Percentiles rank a stretch among this genome's conserved stretches.
Evolutionary conservation across 768 basidiomycete species (phyloP).

Genomic region (Hericium rajendrae): DNA sequence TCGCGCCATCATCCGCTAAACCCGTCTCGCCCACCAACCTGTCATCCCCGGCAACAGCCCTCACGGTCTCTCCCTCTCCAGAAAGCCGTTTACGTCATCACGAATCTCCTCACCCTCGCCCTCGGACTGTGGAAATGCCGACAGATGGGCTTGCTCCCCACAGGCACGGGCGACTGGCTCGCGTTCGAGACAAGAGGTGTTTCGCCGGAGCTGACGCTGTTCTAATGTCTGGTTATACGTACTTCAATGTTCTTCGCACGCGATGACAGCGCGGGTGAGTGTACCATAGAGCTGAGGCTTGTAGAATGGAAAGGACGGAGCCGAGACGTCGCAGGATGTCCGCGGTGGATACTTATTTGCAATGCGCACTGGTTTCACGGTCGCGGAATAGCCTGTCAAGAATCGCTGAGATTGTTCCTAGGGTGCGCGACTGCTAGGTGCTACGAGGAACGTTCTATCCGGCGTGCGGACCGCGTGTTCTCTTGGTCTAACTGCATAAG

Average conservation of each 20-base stretch:
- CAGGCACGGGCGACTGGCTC: constrained; percentile 89
- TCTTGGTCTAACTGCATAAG: too few relatives aligned
- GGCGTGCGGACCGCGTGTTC: too few relatives aligned
- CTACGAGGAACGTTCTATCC: too few relatives aligned
- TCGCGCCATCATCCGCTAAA: constrained; percentile 43
- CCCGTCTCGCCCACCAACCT: constrained; percentile 16
- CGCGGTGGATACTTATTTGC: not conserved
- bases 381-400: too few relatives aligned
- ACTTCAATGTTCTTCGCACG: not conserved
- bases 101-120: constrained; percentile 67
- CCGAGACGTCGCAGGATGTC: not conserved
- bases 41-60: constrained; percentile 31
- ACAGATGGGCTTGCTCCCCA: constrained; percentile 85
- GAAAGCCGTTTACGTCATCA: constrained; percentile 60
- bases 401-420: too few relatives aligned
- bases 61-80: constrained; percentile 55
- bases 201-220: constrained; percentile 34
- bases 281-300: not conserved
- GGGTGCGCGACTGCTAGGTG: too few relatives aligned
- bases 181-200: constrained; percentile 78
- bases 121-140: constrained; percentile 92
- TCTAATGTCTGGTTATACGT: not conserved
- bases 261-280: not conserved
- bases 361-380: not conserved
- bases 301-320: not conserved